These are phyloP conservation scores for Alternaria gaisen DNA, from an alignment of 2,329 filamentous ascomycete species.

Conservation along the genomic window DNA sequence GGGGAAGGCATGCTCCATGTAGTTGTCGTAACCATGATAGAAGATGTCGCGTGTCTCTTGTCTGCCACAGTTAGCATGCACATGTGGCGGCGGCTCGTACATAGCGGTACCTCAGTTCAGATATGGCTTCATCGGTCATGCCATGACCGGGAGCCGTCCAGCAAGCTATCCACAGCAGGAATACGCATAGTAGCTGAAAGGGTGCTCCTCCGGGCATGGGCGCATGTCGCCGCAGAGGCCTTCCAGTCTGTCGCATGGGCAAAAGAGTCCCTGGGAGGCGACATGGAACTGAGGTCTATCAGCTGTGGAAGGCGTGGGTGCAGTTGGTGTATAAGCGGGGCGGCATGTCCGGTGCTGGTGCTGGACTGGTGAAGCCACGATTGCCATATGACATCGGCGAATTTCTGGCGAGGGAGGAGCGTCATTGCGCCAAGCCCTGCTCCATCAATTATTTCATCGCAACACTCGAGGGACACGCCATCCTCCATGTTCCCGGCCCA, in stretches of 20 bases:
- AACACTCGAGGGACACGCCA: constrained; percentile 10
- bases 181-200: constrained; percentile 44
- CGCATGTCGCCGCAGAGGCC: constrained; percentile 39
- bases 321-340: constrained; percentile 8
- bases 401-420: constrained; percentile 17
- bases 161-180: constrained; percentile 40
- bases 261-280: constrained; percentile 35
- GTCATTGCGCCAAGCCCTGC: constrained; percentile 23
- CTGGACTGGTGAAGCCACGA: constrained; percentile 21
- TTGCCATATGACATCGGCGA: constrained; percentile 18
- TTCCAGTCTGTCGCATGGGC: constrained; percentile 51
- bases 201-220: constrained; percentile 31
- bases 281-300: constrained; percentile 42
- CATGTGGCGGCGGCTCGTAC: background rate
- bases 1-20: constrained; percentile 92
- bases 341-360: constrained; percentile 12
- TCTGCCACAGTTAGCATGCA: constrained; percentile 36
- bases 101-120: constrained; percentile 46
- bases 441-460: constrained; percentile 35
- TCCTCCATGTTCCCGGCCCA: constrained; percentile 1
- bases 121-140: constrained; percentile 57
- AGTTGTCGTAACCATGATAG: constrained; percentile 96
- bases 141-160: constrained; percentile 48
- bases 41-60: constrained; percentile 75
- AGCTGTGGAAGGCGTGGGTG: constrained; percentile 3